phyloP scores from a whole-genome alignment of 495 filamentous ascomycete species.

The Hyaloscypha bicolor region DNA sequence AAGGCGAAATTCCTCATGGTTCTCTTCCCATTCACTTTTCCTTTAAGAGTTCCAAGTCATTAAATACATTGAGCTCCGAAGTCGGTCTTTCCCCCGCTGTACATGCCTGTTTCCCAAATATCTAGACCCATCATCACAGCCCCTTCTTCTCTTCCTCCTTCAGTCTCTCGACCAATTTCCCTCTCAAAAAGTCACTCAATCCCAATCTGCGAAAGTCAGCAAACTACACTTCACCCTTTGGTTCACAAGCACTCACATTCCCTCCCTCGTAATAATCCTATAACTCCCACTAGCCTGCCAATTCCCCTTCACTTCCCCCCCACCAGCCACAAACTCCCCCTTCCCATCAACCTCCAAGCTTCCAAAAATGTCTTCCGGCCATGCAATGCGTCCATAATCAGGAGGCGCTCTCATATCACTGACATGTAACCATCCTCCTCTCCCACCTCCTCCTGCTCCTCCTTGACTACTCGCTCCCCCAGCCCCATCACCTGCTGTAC shows the following conservation, averaged over 20 bases:
- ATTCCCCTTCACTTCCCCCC: slow-evolving; percentile 43
- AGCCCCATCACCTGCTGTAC: slow-evolving; percentile 58
- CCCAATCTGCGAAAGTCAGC: slow-evolving; percentile 47
- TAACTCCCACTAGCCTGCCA: slow-evolving; percentile 70
- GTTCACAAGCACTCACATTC: slow-evolving; percentile 57
- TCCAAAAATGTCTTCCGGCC: slow-evolving; percentile 92
- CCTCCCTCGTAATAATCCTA: slow-evolving; percentile 67
- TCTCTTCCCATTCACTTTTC: background rate
- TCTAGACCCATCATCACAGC: background rate
- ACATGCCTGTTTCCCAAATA: background rate
- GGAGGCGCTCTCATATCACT: slow-evolving; percentile 81
- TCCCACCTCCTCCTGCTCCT: slow-evolving; percentile 77
- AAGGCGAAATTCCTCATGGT: background rate
- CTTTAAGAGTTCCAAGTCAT: background rate
- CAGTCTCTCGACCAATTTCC: slow-evolving; percentile 55
- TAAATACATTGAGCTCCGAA: background rate
- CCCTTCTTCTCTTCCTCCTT: slow-evolving; percentile 42
- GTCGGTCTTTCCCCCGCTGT: background rate
- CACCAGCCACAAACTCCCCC: slow-evolving; percentile 65
- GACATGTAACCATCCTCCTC: slow-evolving; percentile 89
- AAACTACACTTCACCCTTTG: slow-evolving; percentile 4
- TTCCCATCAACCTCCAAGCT: slow-evolving; percentile 81
- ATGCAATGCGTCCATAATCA: slow-evolving; percentile 88
- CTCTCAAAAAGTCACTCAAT: slow-evolving; percentile 56
- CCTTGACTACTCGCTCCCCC: slow-evolving; percentile 82